A percentile compares a stretch with the other conserved stretches of the same genome.
Evolutionary conservation across 805 yeast genomes (phyloP).

Genomic region (Sungouiella thailandica): DNA sequence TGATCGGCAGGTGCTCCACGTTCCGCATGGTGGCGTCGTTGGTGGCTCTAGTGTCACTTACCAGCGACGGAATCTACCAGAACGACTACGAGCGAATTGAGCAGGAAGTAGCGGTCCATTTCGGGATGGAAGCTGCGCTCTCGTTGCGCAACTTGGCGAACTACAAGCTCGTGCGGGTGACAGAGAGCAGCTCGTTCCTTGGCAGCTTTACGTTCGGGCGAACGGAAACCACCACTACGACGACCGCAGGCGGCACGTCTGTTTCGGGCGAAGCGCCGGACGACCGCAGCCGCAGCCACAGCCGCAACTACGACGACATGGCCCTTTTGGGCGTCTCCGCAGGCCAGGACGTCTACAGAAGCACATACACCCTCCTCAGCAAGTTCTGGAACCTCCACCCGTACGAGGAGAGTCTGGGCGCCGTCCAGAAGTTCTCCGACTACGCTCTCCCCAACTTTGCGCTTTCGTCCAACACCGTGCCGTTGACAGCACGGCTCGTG

Average conservation of each 20-base stretch:
- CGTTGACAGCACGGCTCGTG: slow-evolving; percentile 63
- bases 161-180: slow-evolving; percentile 42
- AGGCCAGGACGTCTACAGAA: slow-evolving; percentile 20
- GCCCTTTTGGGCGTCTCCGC: slow-evolving; percentile 28
- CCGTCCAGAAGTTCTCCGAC: slow-evolving; percentile 15
- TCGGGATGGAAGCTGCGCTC: slow-evolving; percentile 53
- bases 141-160: slow-evolving; percentile 46
- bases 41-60: slow-evolving; percentile 53
- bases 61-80: slow-evolving; percentile 64
- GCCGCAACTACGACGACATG: slow-evolving; percentile 13
- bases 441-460: slow-evolving; percentile 55
- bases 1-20: slow-evolving; percentile 35
- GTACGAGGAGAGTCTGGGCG: slow-evolving; percentile 18
- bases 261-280: slow-evolving; percentile 6
- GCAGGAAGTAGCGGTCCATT: slow-evolving; percentile 53
- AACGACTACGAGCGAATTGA: slow-evolving; percentile 55
- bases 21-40: slow-evolving; percentile 46
- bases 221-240: slow-evolving; percentile 10
- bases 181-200: slow-evolving; percentile 19
- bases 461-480: slow-evolving; percentile 74
- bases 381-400: slow-evolving; percentile 50
- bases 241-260: slow-evolving; percentile 6
- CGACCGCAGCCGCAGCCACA: slow-evolving; percentile 13
- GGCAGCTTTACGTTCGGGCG: slow-evolving; percentile 15
- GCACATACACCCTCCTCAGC: slow-evolving; percentile 34